These are phyloP conservation scores for Nasturtium officinale DNA, from an alignment of 345 rosid genomes.

Conservation along the genomic window DNA sequence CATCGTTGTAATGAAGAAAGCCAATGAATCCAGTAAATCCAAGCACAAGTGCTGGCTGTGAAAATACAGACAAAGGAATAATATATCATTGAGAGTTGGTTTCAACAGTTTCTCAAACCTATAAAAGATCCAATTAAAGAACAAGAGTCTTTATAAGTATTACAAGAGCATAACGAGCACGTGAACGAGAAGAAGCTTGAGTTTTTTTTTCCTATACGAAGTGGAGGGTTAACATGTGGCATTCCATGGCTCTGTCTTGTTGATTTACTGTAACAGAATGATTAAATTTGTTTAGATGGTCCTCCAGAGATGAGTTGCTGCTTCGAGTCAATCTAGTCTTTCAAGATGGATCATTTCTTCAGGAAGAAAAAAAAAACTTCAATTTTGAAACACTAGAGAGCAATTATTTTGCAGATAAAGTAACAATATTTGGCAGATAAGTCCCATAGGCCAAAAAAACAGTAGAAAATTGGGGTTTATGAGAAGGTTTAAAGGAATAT, in stretches of 20 bases:
- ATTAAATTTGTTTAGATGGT: slow-evolving; percentile 50
- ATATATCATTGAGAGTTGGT: neutral
- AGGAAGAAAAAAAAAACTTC: neutral
- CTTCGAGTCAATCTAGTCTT: neutral
- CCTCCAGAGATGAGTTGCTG: slow-evolving; percentile 42
- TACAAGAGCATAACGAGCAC: slow-evolving; percentile 56
- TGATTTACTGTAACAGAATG: slow-evolving; percentile 55
- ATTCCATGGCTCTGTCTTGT: slow-evolving; percentile 41
- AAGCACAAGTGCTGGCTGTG: slow-evolving; percentile 70
- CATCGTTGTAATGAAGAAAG: slow-evolving; percentile 73
- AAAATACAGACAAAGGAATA: slow-evolving; percentile 25
- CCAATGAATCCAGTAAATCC: slow-evolving; percentile 65
- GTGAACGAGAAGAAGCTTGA: slow-evolving; percentile 47
- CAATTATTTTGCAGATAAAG: neutral
- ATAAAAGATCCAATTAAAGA: slow-evolving; percentile 7
- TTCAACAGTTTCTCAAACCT: neutral
- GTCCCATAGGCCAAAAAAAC: neutral
- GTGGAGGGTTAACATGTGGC: slow-evolving; percentile 33
- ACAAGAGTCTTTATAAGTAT: slow-evolving; percentile 24
- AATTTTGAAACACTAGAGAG: neutral
- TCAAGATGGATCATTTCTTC: neutral
- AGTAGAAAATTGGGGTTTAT: slow-evolving; percentile 29
- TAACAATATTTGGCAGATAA: neutral
- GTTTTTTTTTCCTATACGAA: slow-evolving; percentile 36
- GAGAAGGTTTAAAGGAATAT: slow-evolving; percentile 7